Conservation (phyloP, 768 basidiomycete species). For the Polyporus arcularius region DNA sequence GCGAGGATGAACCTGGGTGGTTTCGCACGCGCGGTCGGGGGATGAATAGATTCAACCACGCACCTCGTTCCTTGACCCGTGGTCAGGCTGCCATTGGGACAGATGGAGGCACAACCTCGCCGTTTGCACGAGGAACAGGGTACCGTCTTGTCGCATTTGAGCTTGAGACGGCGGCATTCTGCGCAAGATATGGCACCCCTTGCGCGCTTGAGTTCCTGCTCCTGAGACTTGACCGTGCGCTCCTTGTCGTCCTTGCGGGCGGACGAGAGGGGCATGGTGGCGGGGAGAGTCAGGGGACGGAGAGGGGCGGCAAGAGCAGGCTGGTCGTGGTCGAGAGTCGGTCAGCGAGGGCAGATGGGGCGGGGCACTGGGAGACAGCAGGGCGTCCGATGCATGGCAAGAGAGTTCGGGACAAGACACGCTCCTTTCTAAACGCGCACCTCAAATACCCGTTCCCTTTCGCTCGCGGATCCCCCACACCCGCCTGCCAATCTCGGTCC, state of each 20-base stretch:
- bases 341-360: not conserved
- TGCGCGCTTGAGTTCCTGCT: constrained; percentile 73
- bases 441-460: not conserved
- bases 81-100: constrained; percentile 74
- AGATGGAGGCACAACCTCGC: constrained; percentile 75
- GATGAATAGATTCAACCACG: constrained; percentile 21
- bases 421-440: not conserved
- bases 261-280: constrained; percentile 24
- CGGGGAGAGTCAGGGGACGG: not conserved
- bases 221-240: constrained; percentile 32
- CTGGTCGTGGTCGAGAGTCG: not conserved
- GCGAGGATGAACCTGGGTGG: constrained; percentile 58
- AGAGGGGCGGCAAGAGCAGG: constrained; percentile 7
- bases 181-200: constrained; percentile 77
- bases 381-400: constrained; percentile 3
- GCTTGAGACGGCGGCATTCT: constrained; percentile 53
- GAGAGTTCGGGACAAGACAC: not conserved
- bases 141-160: constrained; percentile 67
- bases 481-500: no score
- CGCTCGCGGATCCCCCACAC: no score
- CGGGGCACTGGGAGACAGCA: not conserved
- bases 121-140: constrained; percentile 60
- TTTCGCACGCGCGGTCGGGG: not conserved
- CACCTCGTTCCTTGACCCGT: constrained; percentile 80
- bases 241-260: constrained; percentile 27